Evolutionary conservation across 139 green algal species (phyloP), one percentile per base, ranked within the genome.

Genomic region (Trebouxia sp.): DNA sequence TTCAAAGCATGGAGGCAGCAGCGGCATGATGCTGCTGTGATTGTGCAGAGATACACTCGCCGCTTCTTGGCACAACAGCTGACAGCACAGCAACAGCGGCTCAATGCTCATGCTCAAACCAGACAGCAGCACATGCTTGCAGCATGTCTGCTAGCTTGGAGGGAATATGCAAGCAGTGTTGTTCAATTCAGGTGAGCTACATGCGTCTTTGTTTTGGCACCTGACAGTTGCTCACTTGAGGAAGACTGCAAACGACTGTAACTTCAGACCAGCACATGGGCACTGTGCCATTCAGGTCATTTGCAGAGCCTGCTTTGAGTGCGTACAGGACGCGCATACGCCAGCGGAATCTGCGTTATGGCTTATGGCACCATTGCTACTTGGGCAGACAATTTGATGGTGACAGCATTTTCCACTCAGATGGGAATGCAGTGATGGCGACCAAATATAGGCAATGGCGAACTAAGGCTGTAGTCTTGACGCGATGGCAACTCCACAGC

Each of bases 391-490:
- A 51, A 12, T 77, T 56, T 77, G 69, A 77, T 51, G 69, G 38
- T 10, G 24, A 77, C 10, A 32, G 24, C 11, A 48, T 51, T 26
- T 77, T 77, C 41, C 35, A 41, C 43, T 51, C 37, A 38, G 69
- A 77, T 8, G 69, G 69, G 11, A 77, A 77, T 24, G 42, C 69
- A 26, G 41, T 38, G 4, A 77, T 77, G 69, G 69, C 69, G 17
- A 35, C 26, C 10, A 38, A 38, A 37, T 77, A 77, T 38, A 77
- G 41, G 39, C 69, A 53, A 41, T 77, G 69, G 69, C 69, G 69
- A 10, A 77, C 26, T 35, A 53, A 37, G 69, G 69, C 41, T 26
- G 9, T 77, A 41, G 41, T 77, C 6, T 26, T 77, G 9, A 77
- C 69, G 10, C 41, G 41, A 20, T 77, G 69, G 69, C 69, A 77